Base-by-base conservation (phyloP, 805 yeast genomes). In the Blastobotrys chiropterorum region DNA sequence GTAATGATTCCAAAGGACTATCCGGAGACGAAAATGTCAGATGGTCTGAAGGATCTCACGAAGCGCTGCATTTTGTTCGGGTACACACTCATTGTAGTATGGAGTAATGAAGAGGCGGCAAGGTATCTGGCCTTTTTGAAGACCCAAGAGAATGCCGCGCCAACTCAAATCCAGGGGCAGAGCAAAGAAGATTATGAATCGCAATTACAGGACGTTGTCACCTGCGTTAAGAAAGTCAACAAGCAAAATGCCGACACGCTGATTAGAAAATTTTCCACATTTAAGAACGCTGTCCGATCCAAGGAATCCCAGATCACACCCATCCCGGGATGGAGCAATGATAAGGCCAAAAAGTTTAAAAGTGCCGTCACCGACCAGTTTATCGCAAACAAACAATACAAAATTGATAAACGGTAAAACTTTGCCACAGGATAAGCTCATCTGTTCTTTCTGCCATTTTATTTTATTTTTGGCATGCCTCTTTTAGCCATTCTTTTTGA, bases 1-100 rank as follows among this genome's bases (percentile, higher is more conserved):
- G 65, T 72, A 13, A 62, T 65, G n/a, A 67, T 71, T 2, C 74
- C 71, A 43, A 61, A 70, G 22, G 75, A 70, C 38, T 68, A 70
- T 52, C 70, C 67, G 57, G 57, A 4, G 70, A 62, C 14, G 52
- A 68, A 1, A 44, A 72, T 5, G n/a, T 58, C 56, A 3, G 72
- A 62, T 11, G 55, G 68, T 1, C 44, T 72, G 6, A 60, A 61
- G 40, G 68, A 67, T 20, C 62, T 72, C 31, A 67, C 72, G 19
- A 64, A 60, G 51, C 58, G 65, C 20, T 57, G 67, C 16, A 50
- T 71, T 16, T 54, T 56, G 30, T 60, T 63, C 21, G 67, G 64
- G 19, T 56, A 68, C 44, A 60, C 74, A 1, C 47, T 71, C 14
- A 44, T 72, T 3, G 62, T 70, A 20, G 64, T 71, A 5, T 68